Evolutionary conservation across 2,329 filamentous ascomycete species (phyloP).

Genomic region (Hirsutella thompsonii): DNA sequence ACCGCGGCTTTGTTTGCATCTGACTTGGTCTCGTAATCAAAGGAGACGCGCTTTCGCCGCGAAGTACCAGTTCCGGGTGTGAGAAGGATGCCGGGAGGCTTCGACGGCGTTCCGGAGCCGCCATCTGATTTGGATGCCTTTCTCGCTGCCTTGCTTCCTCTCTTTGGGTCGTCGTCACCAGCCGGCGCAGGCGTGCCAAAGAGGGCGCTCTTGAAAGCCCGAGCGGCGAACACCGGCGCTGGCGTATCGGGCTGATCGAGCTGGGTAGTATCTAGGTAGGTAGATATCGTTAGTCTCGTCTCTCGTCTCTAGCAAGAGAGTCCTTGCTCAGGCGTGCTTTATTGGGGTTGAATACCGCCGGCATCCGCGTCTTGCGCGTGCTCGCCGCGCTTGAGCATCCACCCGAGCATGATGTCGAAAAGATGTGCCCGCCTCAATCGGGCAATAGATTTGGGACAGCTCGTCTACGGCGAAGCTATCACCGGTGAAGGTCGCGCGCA

Average conservation of each 20-base stretch:
- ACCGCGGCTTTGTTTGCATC: constrained; percentile 17
- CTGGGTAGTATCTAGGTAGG: constrained; percentile 27
- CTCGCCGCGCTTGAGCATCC: constrained; percentile 38
- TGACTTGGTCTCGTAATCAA: constrained; percentile 36
- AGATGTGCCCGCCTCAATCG: too few species aligned
- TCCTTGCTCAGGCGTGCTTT: too few species aligned
- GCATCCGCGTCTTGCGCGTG: constrained; percentile 20
- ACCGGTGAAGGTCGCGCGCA: background rate
- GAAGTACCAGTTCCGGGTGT: constrained; percentile 50
- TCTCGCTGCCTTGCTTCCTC: constrained; percentile 11
- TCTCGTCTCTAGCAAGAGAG: too few species aligned
- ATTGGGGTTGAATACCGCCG: constrained; percentile 8
- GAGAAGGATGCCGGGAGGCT: constrained; percentile 45
- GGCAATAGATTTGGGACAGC: background rate
- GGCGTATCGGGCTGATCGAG: constrained; percentile 51
- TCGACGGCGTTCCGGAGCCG: constrained; percentile 31
- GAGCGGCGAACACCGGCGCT: constrained; percentile 52
- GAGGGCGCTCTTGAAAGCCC: constrained; percentile 49
- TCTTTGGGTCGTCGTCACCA: constrained; percentile 17
- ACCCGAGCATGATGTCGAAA: constrained; percentile 39
- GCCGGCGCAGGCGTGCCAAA: constrained; percentile 43
- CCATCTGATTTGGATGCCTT: constrained; percentile 9
- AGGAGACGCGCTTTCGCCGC: constrained; percentile 52
- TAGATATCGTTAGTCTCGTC: too few species aligned
- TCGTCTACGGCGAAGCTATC: background rate